Conservation (phyloP, 2,329 filamentous ascomycete genomes). For the Reticulascus tulasneorum region DNA sequence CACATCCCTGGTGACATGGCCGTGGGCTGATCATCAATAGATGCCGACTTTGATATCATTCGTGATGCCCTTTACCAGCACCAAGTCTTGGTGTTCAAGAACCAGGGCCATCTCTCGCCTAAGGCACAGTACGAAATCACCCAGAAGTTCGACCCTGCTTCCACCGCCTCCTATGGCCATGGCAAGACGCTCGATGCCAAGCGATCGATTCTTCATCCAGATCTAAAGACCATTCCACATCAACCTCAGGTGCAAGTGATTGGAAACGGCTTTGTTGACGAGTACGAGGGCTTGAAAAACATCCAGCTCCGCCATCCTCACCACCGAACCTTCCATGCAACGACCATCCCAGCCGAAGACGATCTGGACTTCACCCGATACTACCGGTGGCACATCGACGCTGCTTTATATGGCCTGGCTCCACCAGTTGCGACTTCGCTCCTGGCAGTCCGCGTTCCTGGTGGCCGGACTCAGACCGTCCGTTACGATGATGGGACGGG, state of each 20-base stretch:
- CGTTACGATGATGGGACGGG: slow-evolving; percentile 69
- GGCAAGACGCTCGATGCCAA: slow-evolving; percentile 67
- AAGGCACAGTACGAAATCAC: slow-evolving; percentile 72
- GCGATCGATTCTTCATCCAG: slow-evolving; percentile 67
- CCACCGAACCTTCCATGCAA: slow-evolving; percentile 71
- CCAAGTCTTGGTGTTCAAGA: slow-evolving; percentile 68
- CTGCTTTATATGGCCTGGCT: slow-evolving; percentile 70
- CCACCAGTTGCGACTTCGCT: slow-evolving; percentile 70
- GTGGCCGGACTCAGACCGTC: slow-evolving; percentile 60
- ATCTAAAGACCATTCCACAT: slow-evolving; percentile 75
- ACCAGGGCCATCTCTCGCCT: slow-evolving; percentile 60
- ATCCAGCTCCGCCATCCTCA: slow-evolving; percentile 70
- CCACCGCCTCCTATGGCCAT: slow-evolving; percentile 65
- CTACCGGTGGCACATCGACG: slow-evolving; percentile 80
- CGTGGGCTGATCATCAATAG: slow-evolving; percentile 29
- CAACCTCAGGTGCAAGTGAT: slow-evolving; percentile 75
- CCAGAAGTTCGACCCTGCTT: slow-evolving; percentile 65
- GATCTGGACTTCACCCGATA: slow-evolving; percentile 52
- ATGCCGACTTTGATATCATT: slow-evolving; percentile 61
- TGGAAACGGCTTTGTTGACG: slow-evolving; percentile 65
- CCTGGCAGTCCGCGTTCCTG: slow-evolving; percentile 69
- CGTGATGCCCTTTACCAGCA: slow-evolving; percentile 62
- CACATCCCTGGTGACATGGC: too few relatives aligned
- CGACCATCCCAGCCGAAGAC: slow-evolving; percentile 51
- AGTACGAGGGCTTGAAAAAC: slow-evolving; percentile 68